A percentile compares a stretch with the other conserved stretches of the same genome.
Conservation (phyloP, 2,329 filamentous ascomycete species). For the Botrytis squamosa region DNA sequence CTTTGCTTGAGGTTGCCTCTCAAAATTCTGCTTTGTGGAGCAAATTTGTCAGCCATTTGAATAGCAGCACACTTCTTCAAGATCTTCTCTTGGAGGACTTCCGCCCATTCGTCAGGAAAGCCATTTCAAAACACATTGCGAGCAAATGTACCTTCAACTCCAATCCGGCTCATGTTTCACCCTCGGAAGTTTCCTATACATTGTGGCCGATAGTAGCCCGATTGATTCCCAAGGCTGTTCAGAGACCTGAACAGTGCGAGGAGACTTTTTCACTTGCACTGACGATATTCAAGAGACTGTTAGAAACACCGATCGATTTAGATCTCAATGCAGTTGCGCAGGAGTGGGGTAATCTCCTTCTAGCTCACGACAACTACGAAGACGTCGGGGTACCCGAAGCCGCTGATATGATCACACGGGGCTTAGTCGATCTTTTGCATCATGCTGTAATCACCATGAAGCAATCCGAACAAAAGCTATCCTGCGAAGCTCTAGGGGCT, state of each 20-base stretch:
- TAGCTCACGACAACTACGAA: constrained; percentile 45
- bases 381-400: constrained; percentile 38
- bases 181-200: constrained; percentile 45
- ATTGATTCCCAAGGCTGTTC: constrained; percentile 33
- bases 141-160: constrained; percentile 36
- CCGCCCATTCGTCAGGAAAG: constrained; percentile 38
- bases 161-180: constrained; percentile 37
- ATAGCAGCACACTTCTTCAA: constrained; percentile 42
- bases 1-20: constrained; percentile 49
- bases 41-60: constrained; percentile 42
- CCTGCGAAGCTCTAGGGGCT: constrained; percentile 45
- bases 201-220: constrained; percentile 47
- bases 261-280: constrained; percentile 44
- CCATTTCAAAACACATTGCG: constrained; percentile 35
- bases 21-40: constrained; percentile 48
- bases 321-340: constrained; percentile 32
- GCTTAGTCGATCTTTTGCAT: constrained; percentile 41
- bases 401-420: constrained; percentile 40
- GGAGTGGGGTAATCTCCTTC: constrained; percentile 40
- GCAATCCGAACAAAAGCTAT: constrained; percentile 30
- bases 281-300: constrained; percentile 44
- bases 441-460: constrained; percentile 38
- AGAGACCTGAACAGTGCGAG: constrained; percentile 34
- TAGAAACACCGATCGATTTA: constrained; percentile 34
- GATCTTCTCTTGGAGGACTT: constrained; percentile 46